phyloP scores from a whole-genome alignment of 148 eudicot genomes.

The Camellia granthamiana region DNA sequence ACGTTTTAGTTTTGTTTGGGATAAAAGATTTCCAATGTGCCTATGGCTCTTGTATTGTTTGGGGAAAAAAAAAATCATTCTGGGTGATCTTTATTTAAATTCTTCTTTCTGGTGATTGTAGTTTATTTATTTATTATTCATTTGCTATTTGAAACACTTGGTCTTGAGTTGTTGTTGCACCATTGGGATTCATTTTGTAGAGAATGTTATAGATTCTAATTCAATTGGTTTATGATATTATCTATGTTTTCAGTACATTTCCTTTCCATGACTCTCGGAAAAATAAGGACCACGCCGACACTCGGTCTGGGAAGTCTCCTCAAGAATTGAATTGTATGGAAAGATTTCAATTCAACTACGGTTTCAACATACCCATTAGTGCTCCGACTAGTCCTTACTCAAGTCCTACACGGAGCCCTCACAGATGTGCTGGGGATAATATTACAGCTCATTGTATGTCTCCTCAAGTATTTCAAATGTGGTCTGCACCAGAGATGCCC shows the following conservation, averaged over 20 bases:
- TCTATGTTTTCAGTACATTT: constrained; percentile 12
- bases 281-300: constrained; percentile 36
- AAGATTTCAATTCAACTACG: constrained; percentile 21
- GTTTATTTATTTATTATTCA: too few relatives aligned
- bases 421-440: constrained; percentile 32
- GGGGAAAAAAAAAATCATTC: too few relatives aligned
- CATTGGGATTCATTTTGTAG: too few relatives aligned
- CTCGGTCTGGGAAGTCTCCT: constrained; percentile 29
- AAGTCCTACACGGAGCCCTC: constrained; percentile 63
- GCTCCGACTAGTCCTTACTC: constrained; percentile 58
- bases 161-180: too few relatives aligned
- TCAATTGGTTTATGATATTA: not conserved
- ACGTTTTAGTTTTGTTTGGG: too few relatives aligned
- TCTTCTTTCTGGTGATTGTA: too few relatives aligned
- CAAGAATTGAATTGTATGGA: constrained; percentile 18
- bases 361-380: constrained; percentile 36
- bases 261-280: constrained; percentile 25
- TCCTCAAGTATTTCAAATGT: constrained; percentile 36
- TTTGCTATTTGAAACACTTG: too few relatives aligned
- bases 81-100: too few relatives aligned
- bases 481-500: constrained; percentile 63
- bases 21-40: too few relatives aligned
- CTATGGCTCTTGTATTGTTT: too few relatives aligned
- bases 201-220: not conserved
- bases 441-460: constrained; percentile 25